Base-by-base conservation (phyloP, 1,284 basidiomycete species). In the Pterulicium gracile region DNA sequence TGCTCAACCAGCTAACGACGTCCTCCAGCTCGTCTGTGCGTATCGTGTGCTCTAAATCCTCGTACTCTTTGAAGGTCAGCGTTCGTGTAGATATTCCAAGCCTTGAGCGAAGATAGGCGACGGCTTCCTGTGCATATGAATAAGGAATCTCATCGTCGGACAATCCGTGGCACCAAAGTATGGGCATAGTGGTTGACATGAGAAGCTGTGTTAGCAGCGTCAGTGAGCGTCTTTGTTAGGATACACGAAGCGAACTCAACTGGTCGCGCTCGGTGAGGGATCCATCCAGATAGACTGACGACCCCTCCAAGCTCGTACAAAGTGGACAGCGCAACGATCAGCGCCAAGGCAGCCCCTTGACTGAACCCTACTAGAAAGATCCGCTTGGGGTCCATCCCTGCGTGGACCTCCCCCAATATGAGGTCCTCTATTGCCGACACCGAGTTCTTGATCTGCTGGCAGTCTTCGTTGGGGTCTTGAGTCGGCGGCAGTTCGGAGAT, bases 321-420 rank as follows among this genome's bases (percentile, higher is more conserved):
- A 2, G 62, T 65, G 4, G 66, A 68, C 23, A 72, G 54, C 3
- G 64, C 60, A 1, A 64, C 62, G 53, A 68, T 59, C 46, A 71
- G 51, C 43, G 58, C 55, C 23, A 69, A 55, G 5, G 67, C 63
- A 1, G 65, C 68, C n/a, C 69, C 69, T 52, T 73, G 67, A 46
- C 66, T 67, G 52, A 70, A 70, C n/a, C 68, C 68, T 19, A 62
- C 58, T 3, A 72, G 55, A n/a, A 68, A 53, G 24, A 72, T 63
- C 22, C 58, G 60, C 35, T 56, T 57, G 1, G 67, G 56, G 43
- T 65, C 61, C 2, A 61, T 55, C 4, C 68, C 66, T 20, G 49
- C 27, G 47, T 67, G 63, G 18, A 71, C 60, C 49, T 69, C 63
- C 3, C 55, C 48, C 19, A 66, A 58, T 23, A 73, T 67, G 18